Evolutionary conservation across 352 stramenopile species (phyloP).

Genomic region (Globisporangium nagaii): DNA sequence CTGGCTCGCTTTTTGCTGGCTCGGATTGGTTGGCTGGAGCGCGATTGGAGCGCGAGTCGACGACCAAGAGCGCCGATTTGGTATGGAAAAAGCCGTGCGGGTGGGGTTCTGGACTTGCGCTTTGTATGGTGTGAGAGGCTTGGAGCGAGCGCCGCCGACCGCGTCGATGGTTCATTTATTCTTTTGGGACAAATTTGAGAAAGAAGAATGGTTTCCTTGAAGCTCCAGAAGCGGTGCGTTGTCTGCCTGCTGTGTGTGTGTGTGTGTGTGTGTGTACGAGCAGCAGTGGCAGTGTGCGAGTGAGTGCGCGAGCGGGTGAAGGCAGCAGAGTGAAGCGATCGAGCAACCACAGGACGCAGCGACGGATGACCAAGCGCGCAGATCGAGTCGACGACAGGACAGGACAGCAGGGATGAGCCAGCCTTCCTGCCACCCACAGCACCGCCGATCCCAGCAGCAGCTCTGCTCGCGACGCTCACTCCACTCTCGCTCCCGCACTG

Average conservation of each 20-base stretch:
- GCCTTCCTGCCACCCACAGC: too few relatives aligned
- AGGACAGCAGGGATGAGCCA: too few relatives aligned
- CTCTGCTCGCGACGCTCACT: too few relatives aligned
- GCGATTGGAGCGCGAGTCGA: background rate
- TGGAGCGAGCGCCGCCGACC: background rate
- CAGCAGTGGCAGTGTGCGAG: background rate
- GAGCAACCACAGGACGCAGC: too few relatives aligned
- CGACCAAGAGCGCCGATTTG: too few relatives aligned
- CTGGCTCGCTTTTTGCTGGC: background rate
- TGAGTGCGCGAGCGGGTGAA: too few relatives aligned
- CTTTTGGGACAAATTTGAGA: constrained; percentile 83
- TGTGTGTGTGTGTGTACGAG: background rate
- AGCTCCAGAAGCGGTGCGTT: constrained; percentile 88
- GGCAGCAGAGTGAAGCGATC: too few relatives aligned
- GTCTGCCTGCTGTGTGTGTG: background rate
- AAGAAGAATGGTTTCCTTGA: constrained; percentile 87
- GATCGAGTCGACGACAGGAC: too few relatives aligned
- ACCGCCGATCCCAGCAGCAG: too few relatives aligned
- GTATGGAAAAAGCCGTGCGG: constrained; percentile 3
- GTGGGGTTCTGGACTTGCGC: constrained; percentile 9
- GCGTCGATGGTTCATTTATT: constrained; percentile 36
- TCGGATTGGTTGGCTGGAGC: constrained; percentile 16
- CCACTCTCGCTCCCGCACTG: too few relatives aligned
- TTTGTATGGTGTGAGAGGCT: constrained; percentile 11
- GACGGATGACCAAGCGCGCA: too few relatives aligned